Evolutionary conservation across 352 stramenopile genomes (phyloP).

Genomic region (Discostella stelligera): DNA sequence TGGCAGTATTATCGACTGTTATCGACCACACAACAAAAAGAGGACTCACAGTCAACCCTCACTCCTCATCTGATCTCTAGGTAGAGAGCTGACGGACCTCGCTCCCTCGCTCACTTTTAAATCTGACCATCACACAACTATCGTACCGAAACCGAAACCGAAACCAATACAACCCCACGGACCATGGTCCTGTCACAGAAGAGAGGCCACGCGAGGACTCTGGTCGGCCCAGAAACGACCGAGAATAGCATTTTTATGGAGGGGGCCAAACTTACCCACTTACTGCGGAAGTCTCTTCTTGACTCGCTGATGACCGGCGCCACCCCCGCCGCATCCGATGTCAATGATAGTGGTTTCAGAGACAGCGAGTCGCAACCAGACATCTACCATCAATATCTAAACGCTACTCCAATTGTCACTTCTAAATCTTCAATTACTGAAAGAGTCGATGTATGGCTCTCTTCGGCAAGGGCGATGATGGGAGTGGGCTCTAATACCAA

Average conservation of each 20-base stretch:
- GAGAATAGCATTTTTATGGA: neutral
- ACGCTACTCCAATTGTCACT: neutral
- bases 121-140: no score
- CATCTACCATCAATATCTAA: conserved; percentile 27
- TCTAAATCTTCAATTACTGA: neutral
- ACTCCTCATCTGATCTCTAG: no score
- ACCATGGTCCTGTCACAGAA: conserved; percentile 13
- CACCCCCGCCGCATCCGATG: neutral
- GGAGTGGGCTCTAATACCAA: conserved; percentile 13
- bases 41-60: no score
- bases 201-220: conserved; percentile 13
- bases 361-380: conserved; percentile 10
- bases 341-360: neutral
- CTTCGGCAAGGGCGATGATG: conserved; percentile 5
- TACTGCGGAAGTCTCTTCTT: conserved; percentile 6
- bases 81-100: no score
- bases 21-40: no score
- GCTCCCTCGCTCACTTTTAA: no score
- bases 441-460: conserved; percentile 3
- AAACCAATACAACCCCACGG: neutral
- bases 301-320: conserved; percentile 2
- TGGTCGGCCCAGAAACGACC: neutral
- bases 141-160: no score
- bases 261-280: conserved; percentile 10
- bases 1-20: no score